Evolutionary conservation across 1,284 basidiomycete species (phyloP), one percentile per base, ranked within the genome.

Genomic region (Cutaneotrichosporon sp.): DNA sequence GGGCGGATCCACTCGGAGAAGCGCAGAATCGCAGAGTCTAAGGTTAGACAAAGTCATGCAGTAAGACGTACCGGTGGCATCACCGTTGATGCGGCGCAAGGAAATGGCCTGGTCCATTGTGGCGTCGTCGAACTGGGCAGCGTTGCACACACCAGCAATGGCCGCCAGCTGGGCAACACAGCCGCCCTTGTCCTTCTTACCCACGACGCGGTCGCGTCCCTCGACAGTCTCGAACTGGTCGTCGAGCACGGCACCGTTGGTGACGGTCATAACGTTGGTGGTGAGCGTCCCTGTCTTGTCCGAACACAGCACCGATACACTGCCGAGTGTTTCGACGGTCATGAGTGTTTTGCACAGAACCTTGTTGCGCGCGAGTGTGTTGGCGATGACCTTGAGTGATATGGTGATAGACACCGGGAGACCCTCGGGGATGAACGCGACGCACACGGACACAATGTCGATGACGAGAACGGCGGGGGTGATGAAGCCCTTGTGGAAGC

Each of bases 341-440:
- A 81, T 78, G 49, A 84, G 74, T 54, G 79, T 79, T 62, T 84
- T 84, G 61, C 80, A 80, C 2, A 84, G 72, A 13, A 85, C 80
- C 64, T 82, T 81, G 61, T 80, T 78, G 53, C 80, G 79, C 54
- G 77, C 76, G 46, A 83, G 75, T 7, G 77, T 78, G 46, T 79
- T 73, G 9, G 83, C 83, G 15, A 83, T 76, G 33, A 72, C 67
- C 3, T 65, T 56, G 17, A 72, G 60, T 4, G 67, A 77, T 22
- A 78, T 66, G 0, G 79, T 78, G 37, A 80, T 77, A 21, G 74
- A 72, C 20, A 78, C 68, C 8, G 79, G 79, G 10, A 83, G 73
- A 56, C 82, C 82, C 66, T 79, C 78, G 2, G 80, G 81, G 58
- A 83, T 79, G 62, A 81, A 81, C n/a, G 82, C 79, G 23, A 85